Conservation (phyloP, 768 basidiomycete genomes). For the Lentinula guzmanii region DNA sequence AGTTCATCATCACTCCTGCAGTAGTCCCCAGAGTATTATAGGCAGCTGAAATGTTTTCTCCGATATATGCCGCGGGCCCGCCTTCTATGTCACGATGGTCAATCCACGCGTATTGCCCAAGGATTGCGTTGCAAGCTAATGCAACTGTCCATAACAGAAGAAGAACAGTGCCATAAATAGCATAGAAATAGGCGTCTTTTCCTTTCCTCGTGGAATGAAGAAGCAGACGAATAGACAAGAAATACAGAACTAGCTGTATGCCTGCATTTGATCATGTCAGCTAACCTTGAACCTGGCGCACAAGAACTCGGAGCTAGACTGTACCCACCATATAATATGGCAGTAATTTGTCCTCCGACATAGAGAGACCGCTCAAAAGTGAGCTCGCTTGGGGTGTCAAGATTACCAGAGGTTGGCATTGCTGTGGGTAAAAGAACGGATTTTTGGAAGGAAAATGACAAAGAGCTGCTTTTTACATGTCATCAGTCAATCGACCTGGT, state of each 20-base stretch:
- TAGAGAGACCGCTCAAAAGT: slow-evolving; percentile 14
- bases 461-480: not conserved
- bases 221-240: not conserved
- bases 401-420: not conserved
- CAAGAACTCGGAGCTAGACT: not conserved
- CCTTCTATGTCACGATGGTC: slow-evolving; percentile 20
- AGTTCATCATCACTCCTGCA: slow-evolving; percentile 18
- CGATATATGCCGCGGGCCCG: slow-evolving; percentile 24
- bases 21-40: slow-evolving; percentile 22
- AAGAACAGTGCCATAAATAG: slow-evolving; percentile 14
- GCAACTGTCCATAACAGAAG: slow-evolving; percentile 24
- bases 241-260: slow-evolving; percentile 2
- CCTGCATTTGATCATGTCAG: not conserved
- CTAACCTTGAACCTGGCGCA: not conserved
- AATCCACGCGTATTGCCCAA: slow-evolving; percentile 32
- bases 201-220: not conserved
- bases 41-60: slow-evolving; percentile 18
- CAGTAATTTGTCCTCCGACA: slow-evolving; percentile 17
- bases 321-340: slow-evolving; percentile 17
- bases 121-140: slow-evolving; percentile 18
- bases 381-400: slow-evolving; percentile 5
- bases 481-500: not conserved
- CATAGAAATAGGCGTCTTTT: slow-evolving; percentile 5
- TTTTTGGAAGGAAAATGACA: not conserved
- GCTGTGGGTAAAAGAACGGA: not conserved